Evolutionary conservation across 345 rosid genomes (phyloP).

Genomic region (Eucalyptus cloeziana): DNA sequence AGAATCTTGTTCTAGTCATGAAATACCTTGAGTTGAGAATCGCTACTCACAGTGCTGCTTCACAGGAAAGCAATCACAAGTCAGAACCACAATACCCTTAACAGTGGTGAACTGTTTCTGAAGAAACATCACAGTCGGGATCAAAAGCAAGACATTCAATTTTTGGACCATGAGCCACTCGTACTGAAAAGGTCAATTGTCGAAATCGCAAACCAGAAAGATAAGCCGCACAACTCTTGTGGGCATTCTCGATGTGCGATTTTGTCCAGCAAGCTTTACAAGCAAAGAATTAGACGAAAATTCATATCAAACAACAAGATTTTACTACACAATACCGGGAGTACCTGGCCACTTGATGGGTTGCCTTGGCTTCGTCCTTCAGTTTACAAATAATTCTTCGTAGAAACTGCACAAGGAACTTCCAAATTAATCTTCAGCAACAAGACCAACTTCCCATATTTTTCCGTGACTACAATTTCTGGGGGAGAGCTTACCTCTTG

Average conservation of each 20-base stretch:
- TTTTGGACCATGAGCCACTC: background rate
- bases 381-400: constrained; percentile 12
- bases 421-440: background rate
- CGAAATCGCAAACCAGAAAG: background rate
- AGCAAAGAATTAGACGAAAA: background rate
- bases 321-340: background rate
- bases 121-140: background rate
- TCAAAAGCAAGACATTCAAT: background rate
- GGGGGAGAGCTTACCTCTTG: constrained; percentile 9
- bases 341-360: background rate
- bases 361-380: constrained; percentile 2
- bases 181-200: background rate
- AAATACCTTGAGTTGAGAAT: background rate
- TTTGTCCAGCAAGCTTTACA: background rate
- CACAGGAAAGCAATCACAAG: background rate
- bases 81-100: background rate
- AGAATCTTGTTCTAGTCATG: background rate
- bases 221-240: background rate
- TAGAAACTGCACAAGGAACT: constrained; percentile 7
- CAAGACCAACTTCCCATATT: background rate
- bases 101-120: background rate
- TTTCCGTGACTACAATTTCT: background rate
- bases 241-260: background rate
- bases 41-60: background rate
- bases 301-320: background rate